Evolutionary conservation across 169 alveolate species (phyloP).

Genomic region (Eimeria sp.): DNA sequence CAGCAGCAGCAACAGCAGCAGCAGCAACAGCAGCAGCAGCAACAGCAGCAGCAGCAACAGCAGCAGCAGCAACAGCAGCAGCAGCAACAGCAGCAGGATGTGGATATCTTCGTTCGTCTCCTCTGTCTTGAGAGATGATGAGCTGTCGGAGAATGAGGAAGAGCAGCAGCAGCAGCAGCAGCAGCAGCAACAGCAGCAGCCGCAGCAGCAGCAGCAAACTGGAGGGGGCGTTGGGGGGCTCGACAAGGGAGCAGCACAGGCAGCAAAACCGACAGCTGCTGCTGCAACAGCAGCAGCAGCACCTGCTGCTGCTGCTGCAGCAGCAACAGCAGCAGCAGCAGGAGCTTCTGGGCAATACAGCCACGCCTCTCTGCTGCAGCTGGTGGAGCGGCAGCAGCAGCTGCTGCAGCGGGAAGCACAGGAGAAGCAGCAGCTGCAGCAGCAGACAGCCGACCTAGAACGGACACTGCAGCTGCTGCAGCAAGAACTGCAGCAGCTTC

Average conservation of each 20-base stretch:
- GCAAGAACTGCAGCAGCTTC: slow-evolving; percentile 50
- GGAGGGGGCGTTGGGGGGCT: background rate
- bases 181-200: slow-evolving; percentile 46
- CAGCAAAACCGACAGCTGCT: background rate
- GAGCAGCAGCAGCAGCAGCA: slow-evolving; percentile 39
- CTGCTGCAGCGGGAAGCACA: slow-evolving; percentile 61
- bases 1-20: slow-evolving; percentile 29
- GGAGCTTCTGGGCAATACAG: slow-evolving; percentile 10
- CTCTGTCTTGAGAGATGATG: slow-evolving; percentile 39
- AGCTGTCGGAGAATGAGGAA: slow-evolving; percentile 25
- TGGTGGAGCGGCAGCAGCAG: slow-evolving; percentile 61
- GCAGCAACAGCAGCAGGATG: slow-evolving; percentile 53
- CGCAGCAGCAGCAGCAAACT: slow-evolving; percentile 31
- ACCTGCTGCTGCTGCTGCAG: slow-evolving; percentile 3
- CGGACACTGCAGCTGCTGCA: slow-evolving; percentile 46
- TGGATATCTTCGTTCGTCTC: slow-evolving; percentile 55
- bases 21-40: too few species aligned
- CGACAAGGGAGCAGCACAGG: background rate
- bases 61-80: slow-evolving; percentile 14
- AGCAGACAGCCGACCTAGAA: slow-evolving; percentile 44
- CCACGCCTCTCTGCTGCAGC: slow-evolving; percentile 54
- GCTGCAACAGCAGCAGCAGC: background rate
- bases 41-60: too few species aligned
- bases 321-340: slow-evolving; percentile 28
- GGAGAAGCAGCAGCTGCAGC: slow-evolving; percentile 46